Evolutionary conservation across 2,329 filamentous ascomycete genomes (phyloP), one percentile per base, ranked within the genome.

Genomic region (Diplodia seriata): DNA sequence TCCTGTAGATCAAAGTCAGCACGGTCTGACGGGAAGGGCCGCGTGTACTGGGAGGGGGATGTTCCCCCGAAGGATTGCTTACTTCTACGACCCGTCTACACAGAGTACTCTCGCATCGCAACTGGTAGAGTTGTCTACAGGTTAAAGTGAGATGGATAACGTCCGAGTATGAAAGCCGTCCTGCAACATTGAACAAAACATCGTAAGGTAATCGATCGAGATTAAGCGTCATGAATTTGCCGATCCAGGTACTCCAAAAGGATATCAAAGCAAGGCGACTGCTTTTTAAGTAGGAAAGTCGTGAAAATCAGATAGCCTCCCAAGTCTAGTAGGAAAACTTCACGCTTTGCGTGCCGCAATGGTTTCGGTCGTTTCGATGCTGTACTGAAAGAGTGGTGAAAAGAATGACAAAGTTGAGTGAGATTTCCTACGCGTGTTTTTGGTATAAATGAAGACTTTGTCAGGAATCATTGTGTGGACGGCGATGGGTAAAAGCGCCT

Each of bases 41-140:
- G n/a, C 47, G 54, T 20, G 29, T 43, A 26, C 20, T 33, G 29
- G 29, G 31, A 51, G 40, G 54, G 56, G 51, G 15, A 33, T 20
- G 20, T 29, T 8, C 3, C 26, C 29, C 18, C 29, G 12, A 4
- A 26, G 26, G n/a, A n/a, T 47, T 31, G 31, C 79, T 75, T 77
- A 91, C 90, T 80, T 87, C 80, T 14, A 91, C 79, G 0, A 85
- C 80, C n/a, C 80, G 80, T 55, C 85, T 85, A 54, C 87, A 87
- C 31, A 90, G 83, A 23, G 82, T 82, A 18, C 86, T 82, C 71
- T 88, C 85, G 9, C 79, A 75, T 51, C 89, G 74, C 11, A 88
- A 74, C 38, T 78, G 81, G 68, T 80, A 78, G 38, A 91, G 81
- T 23, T 82, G 80, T 6, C 77, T 81, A 69, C 86, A 87, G 51